phyloP scores from a whole-genome alignment of 2,329 filamentous ascomycete genomes.

The Thielaviopsis euricoi region DNA sequence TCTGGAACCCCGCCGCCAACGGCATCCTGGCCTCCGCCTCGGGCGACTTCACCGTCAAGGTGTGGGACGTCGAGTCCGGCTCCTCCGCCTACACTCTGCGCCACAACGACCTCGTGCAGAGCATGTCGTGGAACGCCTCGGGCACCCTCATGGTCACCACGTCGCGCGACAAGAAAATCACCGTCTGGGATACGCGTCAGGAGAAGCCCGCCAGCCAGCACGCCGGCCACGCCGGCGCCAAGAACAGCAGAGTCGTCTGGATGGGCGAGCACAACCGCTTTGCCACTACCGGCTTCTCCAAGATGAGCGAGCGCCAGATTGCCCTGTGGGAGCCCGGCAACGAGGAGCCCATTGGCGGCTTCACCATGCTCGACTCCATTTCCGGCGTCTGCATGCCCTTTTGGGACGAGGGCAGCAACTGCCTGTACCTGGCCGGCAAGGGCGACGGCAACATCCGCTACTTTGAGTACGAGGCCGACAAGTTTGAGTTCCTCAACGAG shows the following conservation, averaged over 20 bases:
- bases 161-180: constrained; percentile 93
- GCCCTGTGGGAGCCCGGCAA: constrained; percentile 87
- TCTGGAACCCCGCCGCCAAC: constrained; percentile 93
- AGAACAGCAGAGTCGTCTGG: constrained; percentile 95
- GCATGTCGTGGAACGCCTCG: constrained; percentile 85
- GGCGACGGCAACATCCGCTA: constrained; percentile 98
- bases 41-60: constrained; percentile 84
- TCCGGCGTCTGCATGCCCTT: constrained; percentile 98
- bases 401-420: constrained; percentile 95
- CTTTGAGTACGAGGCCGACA: constrained; percentile 96
- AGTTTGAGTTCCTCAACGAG: constrained; percentile 92
- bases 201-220: constrained; percentile 75
- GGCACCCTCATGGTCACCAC: constrained; percentile 80
- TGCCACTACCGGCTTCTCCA: constrained; percentile 91
- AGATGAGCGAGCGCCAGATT: constrained; percentile 94
- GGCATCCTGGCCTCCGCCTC: constrained; percentile 91
- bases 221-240: constrained; percentile 75
- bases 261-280: constrained; percentile 93
- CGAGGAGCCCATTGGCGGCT: constrained; percentile 75
- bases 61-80: constrained; percentile 83
- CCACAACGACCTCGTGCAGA: constrained; percentile 86
- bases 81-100: constrained; percentile 60
- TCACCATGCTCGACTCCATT: constrained; percentile 81
- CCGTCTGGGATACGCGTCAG: constrained; percentile 93
- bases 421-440: constrained; percentile 91